Conservation (phyloP, 805 yeast genomes). For the Candida ponderosae region DNA sequence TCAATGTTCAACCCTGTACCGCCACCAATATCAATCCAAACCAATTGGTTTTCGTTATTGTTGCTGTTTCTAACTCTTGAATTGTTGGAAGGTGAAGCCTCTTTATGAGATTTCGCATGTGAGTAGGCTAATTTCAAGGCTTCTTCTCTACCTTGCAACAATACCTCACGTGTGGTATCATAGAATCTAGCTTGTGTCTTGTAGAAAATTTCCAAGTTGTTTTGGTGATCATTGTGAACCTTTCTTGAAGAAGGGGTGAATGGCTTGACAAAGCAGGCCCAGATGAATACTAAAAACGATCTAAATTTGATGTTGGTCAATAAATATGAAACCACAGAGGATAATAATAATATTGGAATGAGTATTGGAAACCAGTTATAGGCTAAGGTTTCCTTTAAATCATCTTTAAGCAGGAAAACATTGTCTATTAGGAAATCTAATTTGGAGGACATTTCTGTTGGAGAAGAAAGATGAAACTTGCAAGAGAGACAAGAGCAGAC, state of each 20-base stretch:
- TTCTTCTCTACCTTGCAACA: slow-evolving; percentile 64
- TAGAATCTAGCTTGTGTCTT: slow-evolving; percentile 71
- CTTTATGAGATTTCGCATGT: slow-evolving; percentile 31
- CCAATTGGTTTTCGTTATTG: slow-evolving; percentile 32
- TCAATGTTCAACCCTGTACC: slow-evolving; percentile 84
- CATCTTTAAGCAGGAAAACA: background rate
- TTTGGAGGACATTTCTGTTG: background rate
- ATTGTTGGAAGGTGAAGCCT: too few species aligned
- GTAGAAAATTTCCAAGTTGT: slow-evolving; percentile 53
- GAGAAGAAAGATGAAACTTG: too few species aligned
- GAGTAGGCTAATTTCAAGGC: slow-evolving; percentile 52
- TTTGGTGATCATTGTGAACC: slow-evolving; percentile 21
- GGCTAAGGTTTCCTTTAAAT: too few species aligned
- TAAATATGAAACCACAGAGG: too few species aligned
- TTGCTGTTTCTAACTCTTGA: background rate
- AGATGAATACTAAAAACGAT: slow-evolving; percentile 19
- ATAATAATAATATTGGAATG: too few species aligned
- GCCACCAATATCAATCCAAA: slow-evolving; percentile 81
- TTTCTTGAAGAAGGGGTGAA: slow-evolving; percentile 17
- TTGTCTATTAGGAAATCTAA: background rate
- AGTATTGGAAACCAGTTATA: background rate
- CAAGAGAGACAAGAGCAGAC: too few species aligned
- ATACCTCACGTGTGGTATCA: slow-evolving; percentile 58
- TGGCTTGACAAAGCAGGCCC: slow-evolving; percentile 28
- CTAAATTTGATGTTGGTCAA: slow-evolving; percentile 10